phyloP scores from a whole-genome alignment of 495 filamentous ascomycete genomes.

The Parmelia sp. region DNA sequence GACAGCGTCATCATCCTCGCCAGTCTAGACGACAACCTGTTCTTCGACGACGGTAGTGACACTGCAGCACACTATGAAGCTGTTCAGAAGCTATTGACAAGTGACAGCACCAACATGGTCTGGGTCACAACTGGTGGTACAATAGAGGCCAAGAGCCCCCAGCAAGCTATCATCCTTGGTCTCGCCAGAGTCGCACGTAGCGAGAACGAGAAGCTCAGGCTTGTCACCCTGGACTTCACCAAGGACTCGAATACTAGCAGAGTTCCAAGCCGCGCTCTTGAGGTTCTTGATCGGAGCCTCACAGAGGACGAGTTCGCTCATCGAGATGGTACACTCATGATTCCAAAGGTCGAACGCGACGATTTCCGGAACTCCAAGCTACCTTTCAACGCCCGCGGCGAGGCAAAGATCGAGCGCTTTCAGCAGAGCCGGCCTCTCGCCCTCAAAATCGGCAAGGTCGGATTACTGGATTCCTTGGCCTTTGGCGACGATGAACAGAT shows the following conservation, averaged over 20 bases:
- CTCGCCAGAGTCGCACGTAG: slow-evolving; percentile 15
- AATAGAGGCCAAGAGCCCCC: slow-evolving; percentile 19
- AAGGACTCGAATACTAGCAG: not conserved
- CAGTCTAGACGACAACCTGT: slow-evolving; percentile 23
- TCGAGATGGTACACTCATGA: slow-evolving; percentile 18
- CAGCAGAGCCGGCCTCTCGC: slow-evolving; percentile 22
- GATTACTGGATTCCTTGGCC: slow-evolving; percentile 23
- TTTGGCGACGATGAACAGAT: slow-evolving; percentile 27
- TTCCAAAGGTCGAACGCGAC: slow-evolving; percentile 22
- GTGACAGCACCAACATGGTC: slow-evolving; percentile 17
- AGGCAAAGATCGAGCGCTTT: slow-evolving; percentile 18
- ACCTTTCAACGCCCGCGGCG: slow-evolving; percentile 14
- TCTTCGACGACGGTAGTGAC: slow-evolving; percentile 16
- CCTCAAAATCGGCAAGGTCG: slow-evolving; percentile 26
- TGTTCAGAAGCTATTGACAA: slow-evolving; percentile 18
- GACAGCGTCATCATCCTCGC: slow-evolving; percentile 23
- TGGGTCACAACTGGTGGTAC: slow-evolving; percentile 22
- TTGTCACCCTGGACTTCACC: slow-evolving; percentile 17
- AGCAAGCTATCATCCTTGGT: slow-evolving; percentile 20
- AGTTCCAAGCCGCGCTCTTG: slow-evolving; percentile 10
- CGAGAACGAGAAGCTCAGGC: slow-evolving; percentile 18
- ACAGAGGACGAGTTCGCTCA: slow-evolving; percentile 23
- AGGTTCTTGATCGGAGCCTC: slow-evolving; percentile 12
- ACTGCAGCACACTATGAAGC: slow-evolving; percentile 18
- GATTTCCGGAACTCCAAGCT: slow-evolving; percentile 18